Evolutionary conservation across 2,329 filamentous ascomycete genomes (phyloP).

Genomic region (Pyricularia grisea): DNA sequence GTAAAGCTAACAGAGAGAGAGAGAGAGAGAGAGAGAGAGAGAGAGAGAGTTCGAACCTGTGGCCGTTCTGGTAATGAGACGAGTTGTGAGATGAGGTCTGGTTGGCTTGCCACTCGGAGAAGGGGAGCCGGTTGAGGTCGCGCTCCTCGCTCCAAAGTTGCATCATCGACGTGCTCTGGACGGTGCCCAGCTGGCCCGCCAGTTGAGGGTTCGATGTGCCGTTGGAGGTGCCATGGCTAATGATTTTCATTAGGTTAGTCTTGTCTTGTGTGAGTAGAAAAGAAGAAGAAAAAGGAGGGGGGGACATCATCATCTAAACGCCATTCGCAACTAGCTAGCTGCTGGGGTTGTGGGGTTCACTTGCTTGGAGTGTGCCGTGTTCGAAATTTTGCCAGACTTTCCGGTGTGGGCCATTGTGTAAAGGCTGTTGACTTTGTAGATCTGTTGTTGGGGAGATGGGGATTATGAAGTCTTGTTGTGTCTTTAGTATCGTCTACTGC

Average conservation of each 20-base stretch:
- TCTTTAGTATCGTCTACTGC: neutral
- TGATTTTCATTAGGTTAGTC: neutral
- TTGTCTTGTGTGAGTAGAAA: no score
- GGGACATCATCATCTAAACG: no score
- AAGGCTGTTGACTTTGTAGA: neutral
- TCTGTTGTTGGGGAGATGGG: neutral
- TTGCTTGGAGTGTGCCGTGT: neutral
- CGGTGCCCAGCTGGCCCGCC: neutral
- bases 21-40: neutral
- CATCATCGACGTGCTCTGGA: constrained; percentile 11
- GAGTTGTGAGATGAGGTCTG: neutral
- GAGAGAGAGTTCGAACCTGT: neutral
- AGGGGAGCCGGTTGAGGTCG: constrained; percentile 12
- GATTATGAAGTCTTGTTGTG: no score
- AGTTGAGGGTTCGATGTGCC: neutral
- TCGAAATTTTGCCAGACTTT: neutral
- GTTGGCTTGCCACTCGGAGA: constrained; percentile 12
- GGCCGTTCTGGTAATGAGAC: neutral
- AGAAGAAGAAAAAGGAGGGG: no score
- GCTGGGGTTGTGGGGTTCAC: neutral
- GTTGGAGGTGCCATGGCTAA: neutral
- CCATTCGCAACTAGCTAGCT: no score
- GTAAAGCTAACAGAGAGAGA: neutral
- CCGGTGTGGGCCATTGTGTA: neutral
- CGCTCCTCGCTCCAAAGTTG: constrained; percentile 13